Base-by-base conservation (phyloP, 1,284 basidiomycete genomes). In the Fomes fomentarius region DNA sequence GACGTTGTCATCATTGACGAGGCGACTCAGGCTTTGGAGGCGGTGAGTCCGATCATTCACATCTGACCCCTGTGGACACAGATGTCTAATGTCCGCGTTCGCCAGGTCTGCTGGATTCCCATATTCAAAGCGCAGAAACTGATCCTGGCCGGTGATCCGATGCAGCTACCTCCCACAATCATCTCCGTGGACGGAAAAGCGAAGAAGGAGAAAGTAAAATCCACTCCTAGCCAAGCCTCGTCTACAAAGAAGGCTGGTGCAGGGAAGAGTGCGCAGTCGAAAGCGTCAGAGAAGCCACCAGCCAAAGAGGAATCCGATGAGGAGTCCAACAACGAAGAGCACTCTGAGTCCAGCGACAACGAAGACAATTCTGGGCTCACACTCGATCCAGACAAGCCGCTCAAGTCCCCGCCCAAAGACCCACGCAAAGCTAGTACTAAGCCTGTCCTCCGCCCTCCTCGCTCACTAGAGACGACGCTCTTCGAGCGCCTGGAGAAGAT, bases 1-100 rank as follows among this genome's bases (percentile, higher is more conserved):
- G 96, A 98, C 68, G 87, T 94, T 0, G 86, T 95, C 8, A 90
- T 98, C 38, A 94, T 99, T 37, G 96, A 98, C 63, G 96, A 98
- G 74, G 94, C 94, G 0, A 98, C 96, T 0, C 96, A 98, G 71
- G 96, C 94, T 2, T 70, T 97, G n/a, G 96, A 98, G 73, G 91
- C 94, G 8, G 92, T 94, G 66, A 62, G 74, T 63, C n/a, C 7
- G 15, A 10, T 25, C 11, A n/a, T 19, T n/a, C n/a, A n/a, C n/a
- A n/a, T n/a, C n/a, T n/a, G n/a, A n/a, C n/a, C n/a, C n/a, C n/a
- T n/a, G n/a, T n/a, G n/a, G n/a, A n/a, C n/a, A n/a, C n/a, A n/a
- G n/a, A n/a, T n/a, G n/a, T n/a, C 34, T 45, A 9, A 43, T 39
- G 8, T 14, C 8, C 0, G 9, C 21, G 10, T 14, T 3, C 22